These are phyloP conservation scores for Simplicillium aogashimaense DNA, from an alignment of 2,329 filamentous ascomycete genomes.

Conservation along the genomic window DNA sequence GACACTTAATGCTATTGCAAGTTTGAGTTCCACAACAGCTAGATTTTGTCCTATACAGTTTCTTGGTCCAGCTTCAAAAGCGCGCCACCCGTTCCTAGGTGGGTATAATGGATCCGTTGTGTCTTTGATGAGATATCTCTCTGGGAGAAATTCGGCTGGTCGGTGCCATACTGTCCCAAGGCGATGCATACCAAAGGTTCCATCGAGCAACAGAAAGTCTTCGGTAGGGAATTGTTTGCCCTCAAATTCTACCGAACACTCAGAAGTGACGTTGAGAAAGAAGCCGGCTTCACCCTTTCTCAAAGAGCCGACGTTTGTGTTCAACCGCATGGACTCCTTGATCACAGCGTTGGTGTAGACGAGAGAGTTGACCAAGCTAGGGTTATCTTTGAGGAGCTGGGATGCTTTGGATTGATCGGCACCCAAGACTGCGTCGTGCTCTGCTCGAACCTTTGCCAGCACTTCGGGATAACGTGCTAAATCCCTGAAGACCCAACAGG, in stretches of 20 bases:
- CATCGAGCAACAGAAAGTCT: too few species aligned
- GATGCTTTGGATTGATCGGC: conserved; percentile 13
- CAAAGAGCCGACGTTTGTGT: conserved; percentile 9
- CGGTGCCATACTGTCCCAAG: too few species aligned
- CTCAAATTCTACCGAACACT: too few species aligned
- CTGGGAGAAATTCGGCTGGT: conserved; percentile 18
- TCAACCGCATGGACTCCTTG: conserved; percentile 24
- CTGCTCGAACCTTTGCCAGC: conserved; percentile 20
- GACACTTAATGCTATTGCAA: too few species aligned
- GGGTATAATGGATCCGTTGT: conserved; percentile 1
- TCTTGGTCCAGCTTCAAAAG: conserved; percentile 42
- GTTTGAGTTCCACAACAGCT: conserved; percentile 32
- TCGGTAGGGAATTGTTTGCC: too few species aligned
- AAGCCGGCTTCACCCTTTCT: too few species aligned
- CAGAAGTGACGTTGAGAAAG: too few species aligned
- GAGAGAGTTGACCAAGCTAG: conserved; percentile 19
- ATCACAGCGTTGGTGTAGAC: conserved; percentile 25
- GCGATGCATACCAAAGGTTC: too few species aligned
- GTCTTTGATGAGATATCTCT: conserved; percentile 17
- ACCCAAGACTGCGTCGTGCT: conserved; percentile 24
- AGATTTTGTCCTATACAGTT: conserved; percentile 48
- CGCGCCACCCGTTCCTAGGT: conserved; percentile 32
- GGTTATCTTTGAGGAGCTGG: conserved; percentile 8
- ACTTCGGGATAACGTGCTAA: conserved; percentile 19
- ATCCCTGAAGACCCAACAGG: conserved; percentile 21